Base-by-base conservation (phyloP, 2,329 filamentous ascomycete species). In the Alternaria consortialis region DNA sequence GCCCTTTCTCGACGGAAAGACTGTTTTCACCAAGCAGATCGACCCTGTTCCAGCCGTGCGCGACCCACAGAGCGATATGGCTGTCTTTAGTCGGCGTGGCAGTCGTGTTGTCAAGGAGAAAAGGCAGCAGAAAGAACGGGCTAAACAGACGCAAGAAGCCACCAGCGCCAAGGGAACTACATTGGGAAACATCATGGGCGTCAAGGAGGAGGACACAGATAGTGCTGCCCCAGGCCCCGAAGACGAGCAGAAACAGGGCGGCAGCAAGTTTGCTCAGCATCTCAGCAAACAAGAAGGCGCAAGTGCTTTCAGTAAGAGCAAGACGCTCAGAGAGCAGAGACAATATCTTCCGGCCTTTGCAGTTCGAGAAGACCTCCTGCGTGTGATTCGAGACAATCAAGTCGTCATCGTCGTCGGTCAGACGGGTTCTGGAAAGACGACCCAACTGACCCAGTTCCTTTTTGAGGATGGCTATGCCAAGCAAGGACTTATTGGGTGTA, bases 1-100 rank as follows among this genome's bases (percentile, higher is more conserved):
- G 9, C 96, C 95, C 0, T 99, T 99, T 74, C 82, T 99, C 48
- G 94, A 99, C 80, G 95, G 95, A 25, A 89, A 93, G 70, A 98
- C 91, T 20, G 91, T 99, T 58, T 99, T 99, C 77, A 99, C 95
- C 4, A 98, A 97, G 79, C 96, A 99, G 78, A 79, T 98, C 23
- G 95, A 99, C 60, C 96, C 95, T 0, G 91, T 99, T 1, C 93
- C 94, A 0, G 96, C 95, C 0, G 92, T 99, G 13, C 87, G 91
- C 53, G 95, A 99, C 77, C 90, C 91, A 27, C 94, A 98, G 79
- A 99, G 96, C 75, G 95, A 99, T 74, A 97, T 99, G 95, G 95
- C 95, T 1, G 94, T 99, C 1, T 98, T 98, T 72, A 97, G 93
- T 80, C 87, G 94, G 43, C 97, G 97, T 77, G 95, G 95, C 1